Conservation (phyloP, 2,329 filamentous ascomycete species). For the Penicillium capsulatum region DNA sequence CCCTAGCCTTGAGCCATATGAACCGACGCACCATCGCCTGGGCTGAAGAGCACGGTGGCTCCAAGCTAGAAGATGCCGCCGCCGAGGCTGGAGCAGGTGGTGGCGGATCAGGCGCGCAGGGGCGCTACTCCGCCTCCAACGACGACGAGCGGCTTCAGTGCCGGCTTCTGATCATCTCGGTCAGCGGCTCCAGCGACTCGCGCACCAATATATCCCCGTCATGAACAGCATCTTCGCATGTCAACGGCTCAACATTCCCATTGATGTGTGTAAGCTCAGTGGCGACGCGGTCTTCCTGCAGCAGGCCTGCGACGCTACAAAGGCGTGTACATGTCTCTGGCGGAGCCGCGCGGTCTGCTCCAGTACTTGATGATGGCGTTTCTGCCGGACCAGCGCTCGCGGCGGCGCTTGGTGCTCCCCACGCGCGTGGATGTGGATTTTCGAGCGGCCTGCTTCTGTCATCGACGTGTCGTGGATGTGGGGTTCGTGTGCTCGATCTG, state of each 20-base stretch:
- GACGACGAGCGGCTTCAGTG: constrained; percentile 56
- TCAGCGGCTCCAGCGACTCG: constrained; percentile 80
- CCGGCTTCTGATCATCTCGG: constrained; percentile 84
- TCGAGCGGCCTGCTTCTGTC: constrained; percentile 96
- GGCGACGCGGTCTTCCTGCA: constrained; percentile 89
- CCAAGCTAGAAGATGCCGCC: constrained; percentile 36
- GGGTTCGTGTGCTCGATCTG: constrained; percentile 97
- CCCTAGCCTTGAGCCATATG: constrained; percentile 82
- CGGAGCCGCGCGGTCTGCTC: constrained; percentile 65
- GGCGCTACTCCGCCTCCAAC: constrained; percentile 22
- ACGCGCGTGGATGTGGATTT: constrained; percentile 89
- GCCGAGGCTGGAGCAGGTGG: constrained; percentile 32
- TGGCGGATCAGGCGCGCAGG: constrained; percentile 25
- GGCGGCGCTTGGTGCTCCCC: constrained; percentile 67
- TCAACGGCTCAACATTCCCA: constrained; percentile 78
- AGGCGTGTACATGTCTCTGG: constrained; percentile 65
- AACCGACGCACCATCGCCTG: constrained; percentile 72
- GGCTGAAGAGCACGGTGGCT: constrained; percentile 53
- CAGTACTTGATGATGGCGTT: constrained; percentile 96
- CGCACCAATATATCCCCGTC: constrained; percentile 89
- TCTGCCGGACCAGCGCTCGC: constrained; percentile 64
- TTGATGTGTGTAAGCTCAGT: constrained; percentile 84
- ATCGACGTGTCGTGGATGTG: constrained; percentile 81
- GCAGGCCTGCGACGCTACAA: constrained; percentile 76
- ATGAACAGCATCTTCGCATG: constrained; percentile 99